These are phyloP conservation scores for Posidonia australis DNA, from an alignment of 106 monocot genomes.

Conservation along the genomic window DNA sequence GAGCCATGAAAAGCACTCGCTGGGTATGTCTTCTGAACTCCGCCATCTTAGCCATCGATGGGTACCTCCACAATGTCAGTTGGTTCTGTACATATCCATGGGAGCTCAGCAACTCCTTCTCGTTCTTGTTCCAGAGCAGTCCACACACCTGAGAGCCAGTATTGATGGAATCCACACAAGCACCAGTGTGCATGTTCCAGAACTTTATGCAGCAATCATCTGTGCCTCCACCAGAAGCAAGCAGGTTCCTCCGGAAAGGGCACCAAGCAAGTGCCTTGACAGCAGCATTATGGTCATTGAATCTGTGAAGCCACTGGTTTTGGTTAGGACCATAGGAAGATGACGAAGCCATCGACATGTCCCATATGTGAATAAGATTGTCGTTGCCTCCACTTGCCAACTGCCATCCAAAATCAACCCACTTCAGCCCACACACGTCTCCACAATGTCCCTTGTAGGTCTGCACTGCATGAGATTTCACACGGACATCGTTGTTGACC, in stretches of 20 bases:
- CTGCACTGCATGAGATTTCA: not conserved
- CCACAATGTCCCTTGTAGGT: conserved; percentile 4
- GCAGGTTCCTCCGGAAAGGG: conserved; percentile 7
- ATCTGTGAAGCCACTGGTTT: conserved; percentile 12
- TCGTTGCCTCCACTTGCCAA: conserved; percentile 14
- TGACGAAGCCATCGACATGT: conserved; percentile 12
- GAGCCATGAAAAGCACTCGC: conserved; percentile 11
- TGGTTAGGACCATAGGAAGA: not conserved
- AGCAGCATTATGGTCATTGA: conserved; percentile 3
- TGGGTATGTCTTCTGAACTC: conserved; percentile 15
- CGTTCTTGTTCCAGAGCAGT: conserved; percentile 16
- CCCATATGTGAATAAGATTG: conserved; percentile 16
- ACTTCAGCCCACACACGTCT: conserved; percentile 11
- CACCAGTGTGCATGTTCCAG: conserved; percentile 20
- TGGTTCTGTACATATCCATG: conserved; percentile 17
- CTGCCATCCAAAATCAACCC: conserved; percentile 2
- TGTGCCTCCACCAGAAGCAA: conserved; percentile 15
- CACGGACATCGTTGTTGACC: conserved; percentile 2
- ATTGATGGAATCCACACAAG: conserved; percentile 13
- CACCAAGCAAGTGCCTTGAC: conserved; percentile 17
- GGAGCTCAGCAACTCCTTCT: conserved; percentile 18
- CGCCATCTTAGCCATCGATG: conserved; percentile 19
- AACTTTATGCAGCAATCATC: conserved; percentile 19
- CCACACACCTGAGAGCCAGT: conserved; percentile 16
- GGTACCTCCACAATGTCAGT: conserved; percentile 18